phyloP scores from a whole-genome alignment of 805 yeast species.

The Candida peoriensis region DNA sequence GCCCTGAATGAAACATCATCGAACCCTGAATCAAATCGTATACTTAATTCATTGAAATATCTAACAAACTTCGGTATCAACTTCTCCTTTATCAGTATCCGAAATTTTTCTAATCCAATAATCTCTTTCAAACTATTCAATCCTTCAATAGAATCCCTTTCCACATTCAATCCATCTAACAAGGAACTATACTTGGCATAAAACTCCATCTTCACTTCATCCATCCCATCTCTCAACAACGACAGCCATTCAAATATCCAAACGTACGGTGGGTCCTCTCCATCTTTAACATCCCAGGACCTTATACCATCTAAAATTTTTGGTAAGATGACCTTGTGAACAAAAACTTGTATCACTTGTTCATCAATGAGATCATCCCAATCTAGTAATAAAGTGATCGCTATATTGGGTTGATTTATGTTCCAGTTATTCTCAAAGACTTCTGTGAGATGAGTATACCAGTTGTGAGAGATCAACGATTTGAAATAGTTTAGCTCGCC shows the following conservation, averaged over 20 bases:
- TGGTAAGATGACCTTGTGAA: constrained; percentile 31
- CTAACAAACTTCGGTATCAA: constrained; percentile 20
- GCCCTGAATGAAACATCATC: neutral
- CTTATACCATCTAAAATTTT: constrained; percentile 29
- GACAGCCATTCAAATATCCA: constrained; percentile 39
- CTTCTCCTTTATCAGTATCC: constrained; percentile 14
- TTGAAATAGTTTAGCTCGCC: constrained; percentile 27
- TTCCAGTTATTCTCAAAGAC: constrained; percentile 33
- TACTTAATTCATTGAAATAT: neutral
- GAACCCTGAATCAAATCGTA: neutral
- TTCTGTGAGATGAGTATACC: constrained; percentile 30
- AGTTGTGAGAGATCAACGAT: constrained; percentile 28
- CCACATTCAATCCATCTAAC: constrained; percentile 17
- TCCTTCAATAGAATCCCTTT: constrained; percentile 10
- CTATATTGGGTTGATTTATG: constrained; percentile 32
- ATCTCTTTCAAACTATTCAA: constrained; percentile 31
- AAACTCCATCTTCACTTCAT: constrained; percentile 20
- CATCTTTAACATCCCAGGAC: constrained; percentile 26
- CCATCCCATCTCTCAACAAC: constrained; percentile 16
- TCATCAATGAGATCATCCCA: constrained; percentile 36
- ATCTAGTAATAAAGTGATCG: constrained; percentile 33
- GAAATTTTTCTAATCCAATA: constrained; percentile 22
- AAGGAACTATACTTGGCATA: constrained; percentile 16
- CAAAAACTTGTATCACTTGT: constrained; percentile 24
- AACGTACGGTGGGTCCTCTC: constrained; percentile 15